These are phyloP conservation scores for Hygrocybe punicea DNA, from an alignment of 768 basidiomycete genomes.

Conservation along the genomic window DNA sequence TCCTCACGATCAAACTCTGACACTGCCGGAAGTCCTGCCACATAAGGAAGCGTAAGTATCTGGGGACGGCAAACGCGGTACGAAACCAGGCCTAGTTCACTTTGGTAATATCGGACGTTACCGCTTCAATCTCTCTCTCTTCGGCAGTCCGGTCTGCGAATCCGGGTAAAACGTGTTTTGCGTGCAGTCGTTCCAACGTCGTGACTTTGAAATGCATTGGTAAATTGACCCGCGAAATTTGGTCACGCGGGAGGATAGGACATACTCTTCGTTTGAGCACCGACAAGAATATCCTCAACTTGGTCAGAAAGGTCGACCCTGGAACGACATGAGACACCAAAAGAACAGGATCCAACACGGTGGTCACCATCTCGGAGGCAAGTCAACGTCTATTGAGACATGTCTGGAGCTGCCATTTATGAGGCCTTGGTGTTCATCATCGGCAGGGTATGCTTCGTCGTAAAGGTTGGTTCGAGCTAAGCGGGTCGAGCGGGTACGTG, in stretches of 20 bases:
- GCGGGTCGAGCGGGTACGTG: constrained; percentile 47
- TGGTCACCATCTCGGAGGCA: constrained; percentile 84
- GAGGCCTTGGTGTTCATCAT: constrained; percentile 69
- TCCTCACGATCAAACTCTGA: constrained; percentile 69
- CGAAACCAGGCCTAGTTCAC: constrained; percentile 36
- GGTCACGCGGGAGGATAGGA: constrained; percentile 10
- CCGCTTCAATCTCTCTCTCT: constrained; percentile 87
- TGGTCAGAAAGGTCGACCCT: constrained; percentile 94
- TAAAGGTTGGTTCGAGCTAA: constrained; percentile 40
- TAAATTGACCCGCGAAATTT: neutral
- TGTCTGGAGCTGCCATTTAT: constrained; percentile 40
- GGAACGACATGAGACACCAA: constrained; percentile 19
- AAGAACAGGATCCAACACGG: constrained; percentile 17
- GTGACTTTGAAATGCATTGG: constrained; percentile 51
- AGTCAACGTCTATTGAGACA: constrained; percentile 52
- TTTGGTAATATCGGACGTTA: constrained; percentile 84
- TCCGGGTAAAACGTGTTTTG: constrained; percentile 92
- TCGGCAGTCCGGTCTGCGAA: constrained; percentile 93
- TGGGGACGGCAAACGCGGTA: neutral
- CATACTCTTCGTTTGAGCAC: constrained; percentile 76
- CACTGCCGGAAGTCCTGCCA: constrained; percentile 65
- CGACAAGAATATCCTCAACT: constrained; percentile 73
- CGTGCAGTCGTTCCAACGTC: constrained; percentile 91
- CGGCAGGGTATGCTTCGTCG: constrained; percentile 45
- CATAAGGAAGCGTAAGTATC: neutral